These are phyloP conservation scores for Trametes maxima DNA, from an alignment of 768 basidiomycete genomes.

Conservation along the genomic window DNA sequence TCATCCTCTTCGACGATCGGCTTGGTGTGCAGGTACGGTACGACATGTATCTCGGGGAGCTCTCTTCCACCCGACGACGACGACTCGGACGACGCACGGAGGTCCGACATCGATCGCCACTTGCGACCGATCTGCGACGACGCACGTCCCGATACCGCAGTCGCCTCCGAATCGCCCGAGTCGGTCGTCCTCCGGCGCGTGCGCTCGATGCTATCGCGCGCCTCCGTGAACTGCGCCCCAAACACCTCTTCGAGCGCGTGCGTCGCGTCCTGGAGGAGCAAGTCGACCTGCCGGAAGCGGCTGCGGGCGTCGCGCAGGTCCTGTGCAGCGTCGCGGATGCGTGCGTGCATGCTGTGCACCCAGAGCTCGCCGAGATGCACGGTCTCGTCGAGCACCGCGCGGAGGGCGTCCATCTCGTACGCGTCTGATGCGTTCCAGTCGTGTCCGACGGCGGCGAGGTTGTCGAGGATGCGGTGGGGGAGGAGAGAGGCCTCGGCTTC, in stretches of 20 bases:
- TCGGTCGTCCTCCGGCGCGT: slow-evolving; percentile 50
- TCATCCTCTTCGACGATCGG: slow-evolving; percentile 21
- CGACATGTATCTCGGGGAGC: neutral
- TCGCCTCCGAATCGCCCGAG: slow-evolving; percentile 68
- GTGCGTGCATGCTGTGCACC: slow-evolving; percentile 53
- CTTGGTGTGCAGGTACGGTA: slow-evolving; percentile 13
- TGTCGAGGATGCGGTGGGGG: slow-evolving; percentile 51
- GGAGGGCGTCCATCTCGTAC: slow-evolving; percentile 46
- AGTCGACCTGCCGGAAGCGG: slow-evolving; percentile 46
- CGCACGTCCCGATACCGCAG: slow-evolving; percentile 43
- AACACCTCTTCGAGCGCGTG: slow-evolving; percentile 50
- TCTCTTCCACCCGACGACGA: neutral
- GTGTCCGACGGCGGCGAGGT: slow-evolving; percentile 53
- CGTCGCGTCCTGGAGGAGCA: slow-evolving; percentile 46
- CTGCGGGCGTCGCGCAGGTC: slow-evolving; percentile 52
- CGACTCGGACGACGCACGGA: slow-evolving; percentile 14
- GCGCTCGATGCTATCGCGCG: slow-evolving; percentile 22
- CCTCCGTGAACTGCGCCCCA: slow-evolving; percentile 26
- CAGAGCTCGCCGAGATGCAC: slow-evolving; percentile 48
- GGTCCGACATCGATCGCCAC: slow-evolving; percentile 27
- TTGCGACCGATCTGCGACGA: slow-evolving; percentile 19
- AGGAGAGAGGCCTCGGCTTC: slow-evolving; percentile 44
- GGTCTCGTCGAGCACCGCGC: slow-evolving; percentile 50
- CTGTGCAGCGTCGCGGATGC: slow-evolving; percentile 51
- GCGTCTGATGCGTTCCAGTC: slow-evolving; percentile 29